Conservation (phyloP, 768 basidiomycete species). For the Pisolithus marmoratus region DNA sequence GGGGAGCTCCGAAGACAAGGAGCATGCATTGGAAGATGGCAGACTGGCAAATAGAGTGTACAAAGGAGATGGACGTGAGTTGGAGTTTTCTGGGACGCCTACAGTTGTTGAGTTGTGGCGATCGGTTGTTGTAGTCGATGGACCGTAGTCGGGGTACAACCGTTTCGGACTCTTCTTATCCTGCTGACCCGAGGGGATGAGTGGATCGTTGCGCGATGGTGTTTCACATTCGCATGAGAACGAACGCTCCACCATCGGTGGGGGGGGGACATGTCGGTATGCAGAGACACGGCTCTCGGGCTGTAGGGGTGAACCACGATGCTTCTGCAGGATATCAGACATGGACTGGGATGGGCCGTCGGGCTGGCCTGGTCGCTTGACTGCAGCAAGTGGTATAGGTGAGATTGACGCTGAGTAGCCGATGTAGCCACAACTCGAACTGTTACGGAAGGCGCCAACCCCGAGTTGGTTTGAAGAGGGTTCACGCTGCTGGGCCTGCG, state of each 20-base stretch:
- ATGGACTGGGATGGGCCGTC: neutral
- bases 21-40: conserved; percentile 4
- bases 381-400: neutral
- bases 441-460: neutral
- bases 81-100: neutral
- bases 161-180: conserved; percentile 16
- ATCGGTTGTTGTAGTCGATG: neutral
- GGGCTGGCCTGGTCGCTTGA: neutral
- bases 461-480: neutral
- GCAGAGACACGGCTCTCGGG: no score
- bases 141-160: conserved; percentile 18
- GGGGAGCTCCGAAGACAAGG: conserved; percentile 17
- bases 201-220: neutral
- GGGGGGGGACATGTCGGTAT: no score
- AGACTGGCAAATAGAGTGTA: neutral
- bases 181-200: neutral
- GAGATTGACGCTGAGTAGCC: neutral
- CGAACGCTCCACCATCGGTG: no score
- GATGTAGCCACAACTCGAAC: neutral
- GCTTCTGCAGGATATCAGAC: neutral
- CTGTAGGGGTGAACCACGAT: neutral
- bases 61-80: neutral
- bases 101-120: conserved; percentile 4
- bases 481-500: neutral
- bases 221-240: neutral